These are phyloP conservation scores for Lepidium campestre DNA, from an alignment of 441 rosid species.

Conservation along the genomic window DNA sequence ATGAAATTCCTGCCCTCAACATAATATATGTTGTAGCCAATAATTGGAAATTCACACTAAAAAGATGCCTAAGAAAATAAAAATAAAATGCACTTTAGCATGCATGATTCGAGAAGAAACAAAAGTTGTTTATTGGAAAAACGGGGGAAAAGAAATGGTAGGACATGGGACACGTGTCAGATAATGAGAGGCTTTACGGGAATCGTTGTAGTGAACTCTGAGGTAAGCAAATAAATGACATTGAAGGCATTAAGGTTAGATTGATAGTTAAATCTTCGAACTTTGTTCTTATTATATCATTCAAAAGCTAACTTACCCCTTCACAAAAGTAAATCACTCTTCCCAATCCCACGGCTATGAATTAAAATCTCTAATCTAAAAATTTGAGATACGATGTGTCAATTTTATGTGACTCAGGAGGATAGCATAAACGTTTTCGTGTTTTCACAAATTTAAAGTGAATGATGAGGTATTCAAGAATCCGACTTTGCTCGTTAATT, in stretches of 20 bases:
- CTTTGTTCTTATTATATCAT: constrained; percentile 6
- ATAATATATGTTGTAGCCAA: neutral
- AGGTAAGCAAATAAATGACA: constrained; percentile 30
- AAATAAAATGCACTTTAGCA: neutral
- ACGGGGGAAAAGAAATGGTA: constrained; percentile 20
- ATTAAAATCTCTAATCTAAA: neutral
- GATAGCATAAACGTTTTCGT: constrained; percentile 10
- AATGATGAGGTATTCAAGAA: neutral
- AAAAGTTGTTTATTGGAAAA: constrained; percentile 7
- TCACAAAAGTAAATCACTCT: constrained; percentile 18
- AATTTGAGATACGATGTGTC: neutral
- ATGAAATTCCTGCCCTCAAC: neutral
- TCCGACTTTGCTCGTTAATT: no score
- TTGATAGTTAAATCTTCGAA: constrained; percentile 16
- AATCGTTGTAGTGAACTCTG: constrained; percentile 11
- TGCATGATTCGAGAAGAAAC: constrained; percentile 22
- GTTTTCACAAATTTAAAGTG: constrained; percentile 3
- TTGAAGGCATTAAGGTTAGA: constrained; percentile 22
- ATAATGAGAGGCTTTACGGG: neutral
- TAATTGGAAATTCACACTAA: neutral
- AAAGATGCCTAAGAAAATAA: neutral
- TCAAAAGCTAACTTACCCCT: constrained; percentile 28
- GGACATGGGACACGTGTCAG: neutral
- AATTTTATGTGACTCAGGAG: neutral
- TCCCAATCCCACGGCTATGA: constrained; percentile 1